These are phyloP conservation scores for Sporothrix brasiliensis DNA, from an alignment of 2,329 filamentous ascomycete species.

Conservation along the genomic window DNA sequence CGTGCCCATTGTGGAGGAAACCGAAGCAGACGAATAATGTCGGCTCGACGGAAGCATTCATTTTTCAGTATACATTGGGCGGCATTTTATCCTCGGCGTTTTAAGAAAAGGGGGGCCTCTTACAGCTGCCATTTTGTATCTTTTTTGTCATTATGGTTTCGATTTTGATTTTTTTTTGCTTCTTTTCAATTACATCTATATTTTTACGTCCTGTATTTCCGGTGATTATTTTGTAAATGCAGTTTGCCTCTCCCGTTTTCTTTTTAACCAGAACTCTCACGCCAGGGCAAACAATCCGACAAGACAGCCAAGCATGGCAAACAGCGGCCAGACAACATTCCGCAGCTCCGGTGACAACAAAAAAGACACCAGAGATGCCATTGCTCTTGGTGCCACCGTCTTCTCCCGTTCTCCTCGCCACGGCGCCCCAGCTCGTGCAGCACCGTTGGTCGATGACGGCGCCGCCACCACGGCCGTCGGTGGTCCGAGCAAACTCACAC, in stretches of 20 bases:
- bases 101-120: not conserved
- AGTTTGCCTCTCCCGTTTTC: not conserved
- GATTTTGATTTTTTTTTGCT: not conserved
- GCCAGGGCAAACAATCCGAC: constrained; percentile 17
- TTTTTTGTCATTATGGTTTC: not conserved
- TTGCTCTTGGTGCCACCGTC: not conserved
- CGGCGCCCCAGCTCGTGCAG: not conserved
- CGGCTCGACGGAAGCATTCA: not conserved
- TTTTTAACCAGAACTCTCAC: not conserved
- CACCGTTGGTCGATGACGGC: constrained; percentile 25
- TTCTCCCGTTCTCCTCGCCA: not conserved
- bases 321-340: constrained; percentile 18
- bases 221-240: not conserved
- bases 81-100: not conserved
- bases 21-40: not conserved
- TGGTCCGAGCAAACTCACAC: constrained; percentile 35
- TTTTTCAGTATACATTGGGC: not conserved
- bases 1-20: not conserved
- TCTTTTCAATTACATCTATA: not conserved
- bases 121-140: not conserved
- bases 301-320: constrained; percentile 22
- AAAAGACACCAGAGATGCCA: not conserved
- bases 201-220: not conserved
- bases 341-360: constrained; percentile 16
- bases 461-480: constrained; percentile 28